Evolutionary conservation across 2,329 filamentous ascomycete species (phyloP), one percentile per base, ranked within the genome.

Genomic region (Trichoderma harzianum): DNA sequence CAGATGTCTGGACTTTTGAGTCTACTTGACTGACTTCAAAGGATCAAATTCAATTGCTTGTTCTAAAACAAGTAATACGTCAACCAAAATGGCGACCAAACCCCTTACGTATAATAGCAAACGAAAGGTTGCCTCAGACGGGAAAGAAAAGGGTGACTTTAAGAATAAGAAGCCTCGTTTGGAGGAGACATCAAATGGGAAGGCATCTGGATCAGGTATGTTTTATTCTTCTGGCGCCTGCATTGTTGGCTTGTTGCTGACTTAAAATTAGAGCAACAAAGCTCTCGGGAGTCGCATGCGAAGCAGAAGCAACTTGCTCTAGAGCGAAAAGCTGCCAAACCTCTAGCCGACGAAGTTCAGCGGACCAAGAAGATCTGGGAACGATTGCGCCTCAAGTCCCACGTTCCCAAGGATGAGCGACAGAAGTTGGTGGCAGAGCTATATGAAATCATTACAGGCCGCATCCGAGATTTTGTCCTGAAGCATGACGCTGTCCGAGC

Each of bases 401-500:
- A 98, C 78, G 94, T 99, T 1, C 92, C 94, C 53, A 90, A 92
- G 77, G 93, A 97, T 51, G 95, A 99, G 84, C 89, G 96, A 74
- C 92, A 95, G 81, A 88, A 92, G 80, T 88, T 99, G 53, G 92
- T 98, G 62, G 89, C 91, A 73, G 95, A 99, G 84, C 88, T 99
- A 30, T 98, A 97, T 81, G 87, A 88, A 71, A 97, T 99, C 78
- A 93, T 98, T 77, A 96, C 93, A 28, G 95, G 95, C 68, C 90
- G 93, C 72, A 92, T 98, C 77, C 94, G 93, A 82, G 96, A 98
- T 74, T 97, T 98, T 76, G 95, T 98, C 24, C 93, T 99, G 84
- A 99, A 99, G 88, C 96, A 99, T 82, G 96, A 99, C 80, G 93
- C 94, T 43, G 95, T 97, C n/a, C 90, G 96, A 76, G 94, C 97